Conservation (phyloP, 768 basidiomycete genomes). For the Leccinum broughii region DNA sequence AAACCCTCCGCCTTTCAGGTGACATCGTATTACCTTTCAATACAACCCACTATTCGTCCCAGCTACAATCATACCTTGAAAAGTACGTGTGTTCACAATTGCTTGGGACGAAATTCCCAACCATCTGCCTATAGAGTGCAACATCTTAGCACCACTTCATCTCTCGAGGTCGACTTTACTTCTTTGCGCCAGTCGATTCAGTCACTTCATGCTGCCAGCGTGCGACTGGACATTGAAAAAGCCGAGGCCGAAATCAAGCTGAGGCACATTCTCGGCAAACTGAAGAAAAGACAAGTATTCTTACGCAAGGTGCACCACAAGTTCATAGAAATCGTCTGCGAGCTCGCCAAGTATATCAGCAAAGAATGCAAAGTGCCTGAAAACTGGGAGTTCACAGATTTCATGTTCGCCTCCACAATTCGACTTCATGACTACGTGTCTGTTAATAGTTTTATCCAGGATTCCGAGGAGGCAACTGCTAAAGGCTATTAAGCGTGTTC, state of each 20-base stretch:
- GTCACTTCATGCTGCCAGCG: conserved; percentile 51
- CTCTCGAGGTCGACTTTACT: conserved; percentile 52
- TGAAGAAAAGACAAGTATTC: conserved; percentile 29
- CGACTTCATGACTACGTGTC: not conserved
- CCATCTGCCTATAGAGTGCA: conserved; percentile 29
- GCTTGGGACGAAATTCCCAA: conserved; percentile 26
- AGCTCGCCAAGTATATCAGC: conserved; percentile 36
- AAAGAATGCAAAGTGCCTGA: conserved; percentile 21
- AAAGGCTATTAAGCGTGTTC: conserved; percentile 59
- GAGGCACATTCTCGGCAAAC: conserved; percentile 42
- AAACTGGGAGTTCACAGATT: conserved; percentile 3
- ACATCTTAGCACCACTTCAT: conserved; percentile 21
- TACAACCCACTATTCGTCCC: conserved; percentile 72
- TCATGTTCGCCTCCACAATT: conserved; percentile 13
- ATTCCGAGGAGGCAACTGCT: conserved; percentile 39
- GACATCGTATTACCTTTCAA: conserved; percentile 70
- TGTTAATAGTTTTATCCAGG: conserved; percentile 25
- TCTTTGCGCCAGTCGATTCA: conserved; percentile 47
- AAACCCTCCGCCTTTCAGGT: conserved; percentile 62
- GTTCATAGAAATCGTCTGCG: conserved; percentile 31
- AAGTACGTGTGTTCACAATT: conserved; percentile 41
- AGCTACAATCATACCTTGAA: conserved; percentile 62
- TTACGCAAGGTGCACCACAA: conserved; percentile 21
- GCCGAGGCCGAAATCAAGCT: conserved; percentile 51
- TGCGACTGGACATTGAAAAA: conserved; percentile 61